A percentile compares a stretch with the other conserved stretches of the same genome.
Conservation (phyloP, 306 rosid species). For the Vicia villosa region DNA sequence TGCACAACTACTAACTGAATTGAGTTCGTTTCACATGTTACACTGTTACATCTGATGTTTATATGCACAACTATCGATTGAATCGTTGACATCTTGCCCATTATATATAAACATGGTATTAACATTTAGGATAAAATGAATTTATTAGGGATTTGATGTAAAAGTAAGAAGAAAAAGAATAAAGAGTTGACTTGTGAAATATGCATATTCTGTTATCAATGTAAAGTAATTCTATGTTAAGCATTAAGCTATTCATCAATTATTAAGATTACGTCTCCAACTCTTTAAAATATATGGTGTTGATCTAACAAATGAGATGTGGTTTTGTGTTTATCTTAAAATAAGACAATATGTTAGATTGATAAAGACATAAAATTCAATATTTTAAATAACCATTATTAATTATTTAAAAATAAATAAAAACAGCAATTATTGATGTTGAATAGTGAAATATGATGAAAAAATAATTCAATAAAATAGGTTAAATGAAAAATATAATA, state of each 20-base stretch:
- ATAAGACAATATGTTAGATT: not conserved
- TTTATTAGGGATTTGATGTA: not conserved
- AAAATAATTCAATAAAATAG: not conserved
- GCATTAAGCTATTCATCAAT: not conserved
- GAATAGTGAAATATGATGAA: not conserved
- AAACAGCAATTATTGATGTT: not conserved
- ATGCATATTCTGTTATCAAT: not conserved
- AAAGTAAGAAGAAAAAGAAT: not conserved
- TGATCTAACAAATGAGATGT: not conserved
- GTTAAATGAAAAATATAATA: not conserved
- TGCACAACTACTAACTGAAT: too few relatives aligned
- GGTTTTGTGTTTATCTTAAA: not conserved
- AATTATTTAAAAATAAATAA: not conserved
- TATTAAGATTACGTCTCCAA: not conserved
- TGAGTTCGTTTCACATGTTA: too few relatives aligned
- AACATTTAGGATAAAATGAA: not conserved
- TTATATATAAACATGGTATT: too few relatives aligned
- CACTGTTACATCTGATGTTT: too few relatives aligned
- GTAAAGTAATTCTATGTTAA: not conserved
- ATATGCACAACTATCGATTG: too few relatives aligned
- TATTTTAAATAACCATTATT: not conserved
- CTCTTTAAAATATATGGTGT: not conserved
- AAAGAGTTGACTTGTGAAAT: not conserved
- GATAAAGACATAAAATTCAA: not conserved
- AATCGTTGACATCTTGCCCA: too few relatives aligned